phyloP scores from a whole-genome alignment of 31 red algal species.

The Endocladia muricata region DNA sequence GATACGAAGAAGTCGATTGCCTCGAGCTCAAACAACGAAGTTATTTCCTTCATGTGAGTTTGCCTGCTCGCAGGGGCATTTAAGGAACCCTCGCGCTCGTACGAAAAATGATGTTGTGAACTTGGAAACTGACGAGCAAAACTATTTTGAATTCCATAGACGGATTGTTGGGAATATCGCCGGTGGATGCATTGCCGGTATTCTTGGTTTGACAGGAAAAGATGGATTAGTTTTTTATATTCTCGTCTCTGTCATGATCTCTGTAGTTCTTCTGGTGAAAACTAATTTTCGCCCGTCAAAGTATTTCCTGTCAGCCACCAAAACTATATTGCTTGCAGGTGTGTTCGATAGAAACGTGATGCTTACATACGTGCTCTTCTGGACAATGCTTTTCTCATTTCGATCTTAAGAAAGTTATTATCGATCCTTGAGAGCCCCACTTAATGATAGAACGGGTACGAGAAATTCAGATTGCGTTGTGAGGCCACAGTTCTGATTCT shows the following conservation, averaged over 20 bases:
- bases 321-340: slow-evolving; percentile 15
- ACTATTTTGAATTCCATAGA: no score
- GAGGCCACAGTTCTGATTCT: no score
- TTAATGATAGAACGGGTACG: no score
- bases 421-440: no score
- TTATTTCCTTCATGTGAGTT: no score
- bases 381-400: slow-evolving; percentile 64
- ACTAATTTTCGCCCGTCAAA: slow-evolving; percentile 26
- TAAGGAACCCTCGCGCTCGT: no score
- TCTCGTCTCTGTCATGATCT: slow-evolving; percentile 23
- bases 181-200: slow-evolving; percentile 35
- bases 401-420: no score
- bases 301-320: slow-evolving; percentile 21
- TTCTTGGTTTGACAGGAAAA: slow-evolving; percentile 43
- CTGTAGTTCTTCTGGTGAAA: slow-evolving; percentile 29
- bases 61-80: no score
- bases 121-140: not conserved
- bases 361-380: slow-evolving; percentile 59
- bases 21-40: no score
- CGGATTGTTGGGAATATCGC: slow-evolving; percentile 43
- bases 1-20: no score
- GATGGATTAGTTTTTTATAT: slow-evolving; percentile 47
- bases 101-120: not conserved
- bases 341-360: slow-evolving; percentile 39
- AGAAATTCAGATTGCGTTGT: no score